phyloP scores from a whole-genome alignment of 345 rosid genomes.

The Combretum micranthum region DNA sequence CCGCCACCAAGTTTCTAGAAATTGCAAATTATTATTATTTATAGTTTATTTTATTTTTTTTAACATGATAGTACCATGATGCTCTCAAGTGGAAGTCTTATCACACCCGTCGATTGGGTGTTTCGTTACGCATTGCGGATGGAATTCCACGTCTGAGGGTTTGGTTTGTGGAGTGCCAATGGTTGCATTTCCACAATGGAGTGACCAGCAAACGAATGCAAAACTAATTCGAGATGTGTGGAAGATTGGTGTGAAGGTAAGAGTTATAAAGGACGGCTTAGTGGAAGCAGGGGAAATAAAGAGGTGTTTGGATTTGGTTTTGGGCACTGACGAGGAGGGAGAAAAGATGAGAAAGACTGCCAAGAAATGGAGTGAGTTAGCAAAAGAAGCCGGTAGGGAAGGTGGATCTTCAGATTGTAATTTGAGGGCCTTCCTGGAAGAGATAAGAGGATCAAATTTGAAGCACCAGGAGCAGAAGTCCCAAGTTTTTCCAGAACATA shows the following conservation, averaged over 20 bases:
- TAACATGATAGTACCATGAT: constrained; percentile 18
- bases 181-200: constrained; percentile 23
- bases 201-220: constrained; percentile 23
- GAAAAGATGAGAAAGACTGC: neutral
- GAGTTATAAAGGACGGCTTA: neutral
- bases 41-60: no score
- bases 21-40: no score
- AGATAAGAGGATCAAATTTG: no score
- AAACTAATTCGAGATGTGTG: neutral
- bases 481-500: no score
- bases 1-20: no score
- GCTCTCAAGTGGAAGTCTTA: constrained; percentile 22
- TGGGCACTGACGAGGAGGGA: neutral
- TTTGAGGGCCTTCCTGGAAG: no score
- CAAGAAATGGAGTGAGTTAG: neutral
- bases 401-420: neutral
- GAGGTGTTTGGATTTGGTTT: constrained; percentile 4
- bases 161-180: constrained; percentile 20
- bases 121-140: constrained; percentile 31
- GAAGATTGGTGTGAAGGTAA: no score
- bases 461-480: no score
- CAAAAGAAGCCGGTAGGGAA: neutral
- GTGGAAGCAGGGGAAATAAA: neutral
- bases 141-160: constrained; percentile 26
- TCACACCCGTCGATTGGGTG: constrained; percentile 15